These are phyloP conservation scores for Arthrocladium fulminans DNA, from an alignment of 2,329 filamentous ascomycete species.

Conservation along the genomic window DNA sequence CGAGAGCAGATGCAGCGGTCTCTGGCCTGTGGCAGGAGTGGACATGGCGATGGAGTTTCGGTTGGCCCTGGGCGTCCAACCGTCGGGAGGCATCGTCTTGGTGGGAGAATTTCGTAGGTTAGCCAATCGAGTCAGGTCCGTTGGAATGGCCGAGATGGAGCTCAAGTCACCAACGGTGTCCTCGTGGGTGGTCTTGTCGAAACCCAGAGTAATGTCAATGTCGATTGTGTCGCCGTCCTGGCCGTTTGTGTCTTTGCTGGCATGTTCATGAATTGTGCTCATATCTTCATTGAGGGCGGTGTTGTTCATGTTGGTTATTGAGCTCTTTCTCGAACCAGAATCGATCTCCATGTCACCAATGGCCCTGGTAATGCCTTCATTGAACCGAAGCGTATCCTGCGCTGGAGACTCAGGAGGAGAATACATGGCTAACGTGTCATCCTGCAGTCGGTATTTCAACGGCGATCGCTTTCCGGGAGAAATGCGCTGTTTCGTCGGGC, in stretches of 20 bases:
- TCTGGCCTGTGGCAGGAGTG: constrained; percentile 42
- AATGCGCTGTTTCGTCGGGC: constrained; percentile 17
- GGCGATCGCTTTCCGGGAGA: constrained; percentile 16
- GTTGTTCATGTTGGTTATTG: constrained; percentile 19
- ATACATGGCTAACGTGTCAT: constrained; percentile 13
- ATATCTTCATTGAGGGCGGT: constrained; percentile 10
- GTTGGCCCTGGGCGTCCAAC: constrained; percentile 35
- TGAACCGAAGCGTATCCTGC: constrained; percentile 24
- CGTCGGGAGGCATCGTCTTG: constrained; percentile 36
- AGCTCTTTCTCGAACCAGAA: constrained; percentile 37
- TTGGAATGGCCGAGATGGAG: constrained; percentile 75
- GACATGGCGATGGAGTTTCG: constrained; percentile 26
- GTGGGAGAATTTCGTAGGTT: constrained; percentile 59
- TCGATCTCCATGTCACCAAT: constrained; percentile 24
- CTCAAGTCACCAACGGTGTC: constrained; percentile 53
- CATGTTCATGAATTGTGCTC: constrained; percentile 9
- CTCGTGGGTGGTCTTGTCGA: constrained; percentile 25
- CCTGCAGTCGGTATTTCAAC: constrained; percentile 22
- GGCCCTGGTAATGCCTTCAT: constrained; percentile 23
- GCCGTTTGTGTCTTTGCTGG: background rate
- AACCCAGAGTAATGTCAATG: constrained; percentile 16
- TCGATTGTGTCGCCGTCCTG: constrained; percentile 20
- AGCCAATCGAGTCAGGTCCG: constrained; percentile 73
- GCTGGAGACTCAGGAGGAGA: constrained; percentile 22
- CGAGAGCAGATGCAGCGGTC: constrained; percentile 30